Base-by-base conservation (phyloP, 768 basidiomycete species). In the Chalciporus piperatus region DNA sequence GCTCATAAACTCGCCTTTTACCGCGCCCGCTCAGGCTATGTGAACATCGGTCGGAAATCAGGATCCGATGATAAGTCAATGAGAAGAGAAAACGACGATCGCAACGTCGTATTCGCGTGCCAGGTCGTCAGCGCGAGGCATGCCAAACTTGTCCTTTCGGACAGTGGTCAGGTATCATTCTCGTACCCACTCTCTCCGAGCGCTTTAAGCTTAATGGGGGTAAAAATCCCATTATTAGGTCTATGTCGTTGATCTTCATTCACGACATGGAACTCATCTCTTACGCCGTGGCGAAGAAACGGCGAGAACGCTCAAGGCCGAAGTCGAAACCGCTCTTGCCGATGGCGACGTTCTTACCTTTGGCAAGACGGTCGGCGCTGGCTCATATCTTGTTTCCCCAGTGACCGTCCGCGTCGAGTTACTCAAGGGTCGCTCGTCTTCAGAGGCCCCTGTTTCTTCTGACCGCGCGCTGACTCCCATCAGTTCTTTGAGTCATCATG, bases 41-140 rank as follows among this genome's bases (percentile, higher is more conserved):
- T 90, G 14, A 74, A 79, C 54, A 82, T 91, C 61, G 89, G 89
- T 4, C 82, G 89, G 42, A 81, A 82, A 52, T 81, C 87, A 10
- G 65, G 77, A 17, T 74, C 73, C 50, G 75, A 80, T 57, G 59
- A 64, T 37, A 72, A 65, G 51, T 65, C 70, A 55, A 67, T 72
- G 67, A 63, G 68, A 43, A 62, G 67, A 42, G 74, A 72, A 50
- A 68, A 67, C 45, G 74, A 76, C 22, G 65, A 65, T 44, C 74
- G 76, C 48, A 76, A 75, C 50, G 85, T 82, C 14, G 77, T 82
- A 67, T 90, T 90, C 57, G 71, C 81, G 44, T 90, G 89, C 62
- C 84, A 87, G 27, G 89, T 91, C 41, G 85, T 92, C 56, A 89
- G 86, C 65, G 79, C 89, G 22, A 80, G 72, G 61, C 89, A 92